phyloP scores from a whole-genome alignment of 179 eudicot species.

The Beta macrorhiza region DNA sequence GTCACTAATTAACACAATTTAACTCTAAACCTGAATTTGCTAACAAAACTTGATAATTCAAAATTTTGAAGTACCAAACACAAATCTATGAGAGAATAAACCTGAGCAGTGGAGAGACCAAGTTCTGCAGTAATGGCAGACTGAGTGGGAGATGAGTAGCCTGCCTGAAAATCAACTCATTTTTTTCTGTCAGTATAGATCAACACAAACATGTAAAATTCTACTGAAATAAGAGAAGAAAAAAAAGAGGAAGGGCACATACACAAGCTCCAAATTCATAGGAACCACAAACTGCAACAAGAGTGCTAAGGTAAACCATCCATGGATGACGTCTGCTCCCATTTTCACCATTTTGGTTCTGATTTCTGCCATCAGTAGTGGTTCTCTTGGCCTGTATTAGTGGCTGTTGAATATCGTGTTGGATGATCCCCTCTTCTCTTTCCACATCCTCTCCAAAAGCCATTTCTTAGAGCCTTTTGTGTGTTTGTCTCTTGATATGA shows the following conservation, averaged over 20 bases:
- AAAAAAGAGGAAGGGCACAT: conserved; percentile 7
- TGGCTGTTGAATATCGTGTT: conserved; percentile 33
- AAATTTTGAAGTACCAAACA: background rate
- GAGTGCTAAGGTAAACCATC: conserved; percentile 46
- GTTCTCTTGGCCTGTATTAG: conserved; percentile 10
- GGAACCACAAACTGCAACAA: conserved; percentile 46
- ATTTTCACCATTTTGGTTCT: conserved; percentile 7
- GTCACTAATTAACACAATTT: background rate
- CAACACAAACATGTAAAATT: too few species aligned
- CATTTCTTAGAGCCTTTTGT: conserved; percentile 25
- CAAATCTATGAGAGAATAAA: background rate
- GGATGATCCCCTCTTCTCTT: conserved; percentile 26
- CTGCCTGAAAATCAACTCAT: conserved; percentile 29
- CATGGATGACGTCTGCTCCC: conserved; percentile 30
- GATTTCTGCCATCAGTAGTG: conserved; percentile 2
- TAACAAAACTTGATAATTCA: background rate
- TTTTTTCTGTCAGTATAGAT: background rate
- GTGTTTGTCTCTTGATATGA: background rate
- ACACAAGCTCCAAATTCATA: conserved; percentile 49
- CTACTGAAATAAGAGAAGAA: too few species aligned
- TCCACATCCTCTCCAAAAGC: conserved; percentile 34
- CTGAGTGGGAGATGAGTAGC: conserved; percentile 48
- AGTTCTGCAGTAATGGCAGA: conserved; percentile 43
- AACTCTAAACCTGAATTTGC: background rate
- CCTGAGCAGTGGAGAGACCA: conserved; percentile 46